Conservation (phyloP, 345 rosid species). For the Ceriops zippeliana region DNA sequence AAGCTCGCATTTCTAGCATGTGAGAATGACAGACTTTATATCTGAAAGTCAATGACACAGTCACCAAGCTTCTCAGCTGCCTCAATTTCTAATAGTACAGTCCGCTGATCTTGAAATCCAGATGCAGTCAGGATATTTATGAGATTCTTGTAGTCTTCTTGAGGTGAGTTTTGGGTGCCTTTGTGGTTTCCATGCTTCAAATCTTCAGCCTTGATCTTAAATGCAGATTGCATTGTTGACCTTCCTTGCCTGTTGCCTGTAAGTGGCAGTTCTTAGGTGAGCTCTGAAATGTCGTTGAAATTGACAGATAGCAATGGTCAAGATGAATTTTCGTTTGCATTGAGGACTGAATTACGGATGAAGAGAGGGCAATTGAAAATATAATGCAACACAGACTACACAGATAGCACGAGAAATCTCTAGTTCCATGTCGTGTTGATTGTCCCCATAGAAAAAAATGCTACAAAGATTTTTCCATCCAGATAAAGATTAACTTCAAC, state of each 20-base stretch:
- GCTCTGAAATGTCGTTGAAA: no score
- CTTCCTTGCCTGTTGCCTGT: constrained; percentile 1
- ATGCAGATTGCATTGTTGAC: constrained; percentile 15
- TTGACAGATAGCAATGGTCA: no score
- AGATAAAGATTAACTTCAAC: no score
- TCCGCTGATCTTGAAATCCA: constrained; percentile 17
- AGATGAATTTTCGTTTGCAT: no score
- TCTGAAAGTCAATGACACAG: constrained; percentile 58
- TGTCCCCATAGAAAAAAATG: no score
- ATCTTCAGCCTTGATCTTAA: constrained; percentile 12
- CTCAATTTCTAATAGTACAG: constrained; percentile 38
- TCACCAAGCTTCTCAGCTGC: constrained; percentile 45
- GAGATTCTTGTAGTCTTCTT: constrained; percentile 34
- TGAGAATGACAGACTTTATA: constrained; percentile 28
- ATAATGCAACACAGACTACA: no score
- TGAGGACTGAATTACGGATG: no score
- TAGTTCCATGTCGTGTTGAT: no score
- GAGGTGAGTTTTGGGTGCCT: constrained; percentile 10
- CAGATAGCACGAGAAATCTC: no score
- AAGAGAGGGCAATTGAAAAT: no score
- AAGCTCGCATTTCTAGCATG: constrained; percentile 3
- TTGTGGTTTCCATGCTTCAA: constrained; percentile 14
- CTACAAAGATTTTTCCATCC: no score
- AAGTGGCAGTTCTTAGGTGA: background rate
- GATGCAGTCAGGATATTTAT: constrained; percentile 32